Evolutionary conservation across 306 rosid species (phyloP), one percentile per base, ranked within the genome.

Genomic region (Prunus kanzakura): DNA sequence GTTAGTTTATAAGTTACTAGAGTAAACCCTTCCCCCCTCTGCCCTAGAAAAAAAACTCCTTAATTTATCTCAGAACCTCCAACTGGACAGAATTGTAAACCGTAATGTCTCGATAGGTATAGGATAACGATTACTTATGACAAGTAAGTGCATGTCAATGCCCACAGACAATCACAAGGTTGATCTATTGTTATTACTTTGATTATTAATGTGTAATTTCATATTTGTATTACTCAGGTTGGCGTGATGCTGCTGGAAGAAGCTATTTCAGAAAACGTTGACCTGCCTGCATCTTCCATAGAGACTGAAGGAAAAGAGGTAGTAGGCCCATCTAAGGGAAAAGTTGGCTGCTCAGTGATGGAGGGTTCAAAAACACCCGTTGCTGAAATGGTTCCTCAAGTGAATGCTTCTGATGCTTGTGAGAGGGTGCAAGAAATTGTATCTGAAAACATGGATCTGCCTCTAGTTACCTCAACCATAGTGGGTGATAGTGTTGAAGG

Each of bases 251-350:
- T 63, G 38, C 67, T 18, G 8, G 77, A 79, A 64, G 51, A 57
- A 29, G 55, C 49, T 45, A 58, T 13, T 32, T 22, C 55, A n/a
- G 78, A 29, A 23, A 64, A 51, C 8, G 45, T 30, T 68, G 79
- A 60, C 22, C 54, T 18, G 32, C 56, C 74, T 30, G 35, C 66
- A 14, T 41, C 76, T 11, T 80, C 72, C 11, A 11, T 51, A 2
- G 82, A 62, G 30, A 73, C 72, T 13, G 87, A 71, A 69, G 78
- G 69, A 56, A 78, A 78, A 69, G 75, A 20, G 30, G 54, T 73
- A 50, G 79, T 83, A 47, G 73, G 77, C 62, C 77, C 35, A 64
- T 72, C 84, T 68, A 84, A 78, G 75, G 84, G 57, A 64, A 55
- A 64, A 62, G 74, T 27, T 30, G 76, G 65, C 41, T 76, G 73